Percentiles rank a stretch among this genome's conserved stretches.
These are phyloP conservation scores for Aspergillus piperis DNA, from an alignment of 2,329 filamentous ascomycete genomes.

Conservation along the genomic window DNA sequence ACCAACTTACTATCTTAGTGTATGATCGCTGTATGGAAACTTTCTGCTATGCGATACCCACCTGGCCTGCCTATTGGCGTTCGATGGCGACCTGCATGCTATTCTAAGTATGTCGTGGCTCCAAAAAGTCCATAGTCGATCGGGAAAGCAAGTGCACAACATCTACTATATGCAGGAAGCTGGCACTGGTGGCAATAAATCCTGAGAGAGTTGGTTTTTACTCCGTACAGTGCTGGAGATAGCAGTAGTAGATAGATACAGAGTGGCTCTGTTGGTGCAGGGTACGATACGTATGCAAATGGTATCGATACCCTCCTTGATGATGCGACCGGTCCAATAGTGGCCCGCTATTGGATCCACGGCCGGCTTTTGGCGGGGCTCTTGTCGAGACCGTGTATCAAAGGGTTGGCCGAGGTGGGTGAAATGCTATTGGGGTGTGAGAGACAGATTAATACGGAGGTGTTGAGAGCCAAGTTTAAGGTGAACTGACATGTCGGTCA, in stretches of 20 bases:
- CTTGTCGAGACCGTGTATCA: conserved; percentile 6
- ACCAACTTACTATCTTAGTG: not conserved
- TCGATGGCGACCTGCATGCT: not conserved
- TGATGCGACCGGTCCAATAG: conserved; percentile 12
- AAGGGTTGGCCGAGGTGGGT: conserved; percentile 1
- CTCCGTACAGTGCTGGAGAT: not conserved
- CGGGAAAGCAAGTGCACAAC: not conserved
- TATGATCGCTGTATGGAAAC: not conserved
- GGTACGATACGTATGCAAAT: conserved; percentile 6
- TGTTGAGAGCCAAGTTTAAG: not conserved
- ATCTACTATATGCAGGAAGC: not conserved
- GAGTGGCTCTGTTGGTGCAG: not conserved
- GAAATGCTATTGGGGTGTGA: conserved; percentile 9
- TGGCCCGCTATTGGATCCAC: conserved; percentile 8
- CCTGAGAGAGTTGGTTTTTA: too few species aligned
- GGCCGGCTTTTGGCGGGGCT: conserved; percentile 9
- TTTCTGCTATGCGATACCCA: not conserved
- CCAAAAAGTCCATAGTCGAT: not conserved
- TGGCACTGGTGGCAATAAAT: not conserved
- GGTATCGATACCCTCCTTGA: conserved; percentile 11
- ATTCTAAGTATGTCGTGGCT: not conserved
- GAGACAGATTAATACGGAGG: conserved; percentile 15
- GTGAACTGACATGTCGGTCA: not conserved
- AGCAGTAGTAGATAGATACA: not conserved
- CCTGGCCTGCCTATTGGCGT: not conserved